These are phyloP conservation scores for Penicillium goetzii DNA, from an alignment of 495 filamentous ascomycete species.

Conservation along the genomic window DNA sequence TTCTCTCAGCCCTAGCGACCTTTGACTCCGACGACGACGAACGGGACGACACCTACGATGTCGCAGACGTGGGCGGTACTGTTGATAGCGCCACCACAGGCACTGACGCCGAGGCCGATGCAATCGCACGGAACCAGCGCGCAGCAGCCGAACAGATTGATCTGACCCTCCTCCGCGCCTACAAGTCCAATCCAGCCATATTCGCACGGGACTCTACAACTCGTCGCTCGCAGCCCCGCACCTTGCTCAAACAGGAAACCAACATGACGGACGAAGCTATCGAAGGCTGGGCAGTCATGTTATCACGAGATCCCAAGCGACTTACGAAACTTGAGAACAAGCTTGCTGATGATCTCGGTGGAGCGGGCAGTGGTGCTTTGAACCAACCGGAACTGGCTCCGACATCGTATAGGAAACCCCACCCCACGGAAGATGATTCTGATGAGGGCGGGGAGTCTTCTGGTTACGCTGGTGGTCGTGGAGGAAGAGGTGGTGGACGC, in stretches of 20 bases:
- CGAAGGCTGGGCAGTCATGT: constrained; percentile 92
- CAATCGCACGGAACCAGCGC: constrained; percentile 37
- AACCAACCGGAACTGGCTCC: constrained; percentile 61
- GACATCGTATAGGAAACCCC: constrained; percentile 58
- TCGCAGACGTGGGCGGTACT: constrained; percentile 85
- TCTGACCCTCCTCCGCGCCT: constrained; percentile 66
- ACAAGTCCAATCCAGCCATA: constrained; percentile 59
- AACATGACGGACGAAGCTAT: constrained; percentile 93
- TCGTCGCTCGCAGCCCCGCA: constrained; percentile 62
- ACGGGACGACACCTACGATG: constrained; percentile 95
- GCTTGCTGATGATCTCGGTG: constrained; percentile 61
- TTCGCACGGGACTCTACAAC: constrained; percentile 74
- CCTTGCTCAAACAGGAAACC: constrained; percentile 71
- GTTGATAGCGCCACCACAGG: constrained; percentile 61
- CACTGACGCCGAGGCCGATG: constrained; percentile 44
- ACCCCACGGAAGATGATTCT: constrained; percentile 35
- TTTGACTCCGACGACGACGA: constrained; percentile 97
- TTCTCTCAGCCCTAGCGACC: constrained; percentile 84
- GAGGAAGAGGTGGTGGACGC: constrained; percentile 53
- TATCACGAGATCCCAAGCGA: constrained; percentile 68
- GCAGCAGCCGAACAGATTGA: constrained; percentile 44
- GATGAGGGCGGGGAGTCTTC: constrained; percentile 28
- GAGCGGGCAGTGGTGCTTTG: constrained; percentile 29
- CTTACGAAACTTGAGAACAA: constrained; percentile 66
- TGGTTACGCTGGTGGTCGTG: constrained; percentile 54